phyloP scores from a whole-genome alignment of 2,329 filamentous ascomycete genomes.

The Cladophialophora carrionii region DNA sequence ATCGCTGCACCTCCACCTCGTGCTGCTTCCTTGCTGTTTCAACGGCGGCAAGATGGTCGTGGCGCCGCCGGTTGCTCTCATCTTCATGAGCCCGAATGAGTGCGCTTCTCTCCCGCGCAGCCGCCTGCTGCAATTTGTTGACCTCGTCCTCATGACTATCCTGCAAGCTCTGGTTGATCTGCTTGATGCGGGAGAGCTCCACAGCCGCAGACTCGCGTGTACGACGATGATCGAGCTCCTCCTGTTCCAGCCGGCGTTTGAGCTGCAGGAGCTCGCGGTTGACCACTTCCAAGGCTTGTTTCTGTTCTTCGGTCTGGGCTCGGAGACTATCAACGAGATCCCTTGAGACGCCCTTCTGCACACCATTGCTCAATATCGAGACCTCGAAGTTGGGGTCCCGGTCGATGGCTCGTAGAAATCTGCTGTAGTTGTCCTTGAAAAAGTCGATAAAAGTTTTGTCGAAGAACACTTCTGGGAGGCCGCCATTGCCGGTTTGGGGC shows the following conservation, averaged over 20 bases:
- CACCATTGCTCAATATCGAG: constrained; percentile 74
- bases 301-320: constrained; percentile 74
- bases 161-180: constrained; percentile 71
- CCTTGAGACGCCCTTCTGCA: constrained; percentile 89
- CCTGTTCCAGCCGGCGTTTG: constrained; percentile 65
- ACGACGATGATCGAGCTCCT: constrained; percentile 71
- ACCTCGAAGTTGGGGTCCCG: constrained; percentile 87
- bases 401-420: constrained; percentile 81
- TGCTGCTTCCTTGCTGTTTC: constrained; percentile 50
- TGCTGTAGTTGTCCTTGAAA: constrained; percentile 92
- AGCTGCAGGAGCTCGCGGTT: constrained; percentile 60
- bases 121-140: constrained; percentile 51
- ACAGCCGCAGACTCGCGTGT: constrained; percentile 62
- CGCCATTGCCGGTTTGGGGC: constrained; percentile 63
- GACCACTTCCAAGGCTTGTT: constrained; percentile 60
- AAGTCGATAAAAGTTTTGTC: constrained; percentile 88
- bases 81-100: constrained; percentile 34
- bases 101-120: constrained; percentile 35
- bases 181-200: constrained; percentile 63
- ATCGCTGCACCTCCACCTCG: constrained; percentile 52
- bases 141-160: constrained; percentile 70
- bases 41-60: constrained; percentile 53
- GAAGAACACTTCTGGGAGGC: constrained; percentile 79
- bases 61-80: constrained; percentile 44
- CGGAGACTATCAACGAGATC: constrained; percentile 87